Conservation (phyloP, 768 basidiomycete genomes). For the Galerina sulciceps region DNA sequence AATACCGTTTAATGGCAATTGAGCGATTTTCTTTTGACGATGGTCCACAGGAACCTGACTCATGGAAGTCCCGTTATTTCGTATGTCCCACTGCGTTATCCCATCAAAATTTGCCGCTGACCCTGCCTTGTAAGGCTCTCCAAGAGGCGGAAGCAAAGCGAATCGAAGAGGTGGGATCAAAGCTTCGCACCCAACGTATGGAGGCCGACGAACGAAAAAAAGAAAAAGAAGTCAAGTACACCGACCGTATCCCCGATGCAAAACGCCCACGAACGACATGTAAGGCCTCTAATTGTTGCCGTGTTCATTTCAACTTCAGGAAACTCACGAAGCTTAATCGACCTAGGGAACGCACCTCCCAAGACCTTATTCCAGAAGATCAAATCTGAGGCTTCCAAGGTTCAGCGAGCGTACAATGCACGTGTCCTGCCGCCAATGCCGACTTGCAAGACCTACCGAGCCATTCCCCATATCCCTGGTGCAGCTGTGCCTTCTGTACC, state of each 20-base stretch:
- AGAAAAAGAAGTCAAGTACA: constrained; percentile 76
- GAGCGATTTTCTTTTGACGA: constrained; percentile 48
- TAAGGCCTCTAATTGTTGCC: constrained; percentile 35
- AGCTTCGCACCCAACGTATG: constrained; percentile 66
- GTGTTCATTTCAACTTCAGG: constrained; percentile 16
- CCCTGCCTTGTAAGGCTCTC: constrained; percentile 43
- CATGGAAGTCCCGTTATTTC: constrained; percentile 74
- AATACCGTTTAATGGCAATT: constrained; percentile 54
- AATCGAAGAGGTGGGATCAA: constrained; percentile 64
- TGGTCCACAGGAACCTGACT: constrained; percentile 49
- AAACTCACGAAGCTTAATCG: constrained; percentile 15
- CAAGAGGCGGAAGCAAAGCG: constrained; percentile 64
- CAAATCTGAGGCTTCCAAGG: constrained; percentile 67
- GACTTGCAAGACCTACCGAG: constrained; percentile 46
- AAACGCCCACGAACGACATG: constrained; percentile 65
- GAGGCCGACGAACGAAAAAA: constrained; percentile 78
- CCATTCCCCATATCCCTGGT: constrained; percentile 39
- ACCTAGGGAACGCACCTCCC: constrained; percentile 47
- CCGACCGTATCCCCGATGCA: constrained; percentile 66
- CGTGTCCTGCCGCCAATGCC: constrained; percentile 61
- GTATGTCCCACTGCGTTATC: constrained; percentile 42
- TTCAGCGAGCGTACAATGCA: constrained; percentile 61
- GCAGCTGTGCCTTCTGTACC: constrained; percentile 37
- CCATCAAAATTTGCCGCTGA: constrained; percentile 13
- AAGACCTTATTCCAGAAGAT: constrained; percentile 83